Base-by-base conservation (phyloP, 2,329 filamentous ascomycete genomes). In the Colletotrichum gloeosporioides region DNA sequence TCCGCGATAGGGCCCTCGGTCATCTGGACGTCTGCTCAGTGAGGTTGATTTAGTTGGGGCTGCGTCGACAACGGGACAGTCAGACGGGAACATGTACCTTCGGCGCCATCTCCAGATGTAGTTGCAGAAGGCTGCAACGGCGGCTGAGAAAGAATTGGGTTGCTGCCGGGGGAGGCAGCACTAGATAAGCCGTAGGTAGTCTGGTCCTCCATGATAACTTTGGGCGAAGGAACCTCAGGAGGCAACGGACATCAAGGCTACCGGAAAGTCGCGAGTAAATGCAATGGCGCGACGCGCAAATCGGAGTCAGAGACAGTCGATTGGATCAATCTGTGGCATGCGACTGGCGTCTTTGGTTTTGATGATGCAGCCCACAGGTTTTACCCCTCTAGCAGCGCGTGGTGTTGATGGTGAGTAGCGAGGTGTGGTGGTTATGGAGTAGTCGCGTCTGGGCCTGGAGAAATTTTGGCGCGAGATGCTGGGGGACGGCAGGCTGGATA, bases 1-100 rank as follows among this genome's bases (percentile, higher is more conserved):
- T 92, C 90, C 71, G 83, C 80, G 55, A 85, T 80, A 29, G 85
- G 80, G 44, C 84, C 85, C 79, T 92, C 91, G 31, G 88, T 88
- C 92, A 94, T 94, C 77, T 91, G 89, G 59, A 93, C 85, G 86
- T 95, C 93, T 92, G 25, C n/a, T 64, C 36, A 12, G 3, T 25
- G 12, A 25, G 25, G 31, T 34, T 16, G 31, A 15, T 22, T 76
- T 59, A 76, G 73, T 34, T 63, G 69, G 22, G 25, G 22, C 25
- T 68, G 57, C n/a, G n/a, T 29, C 32, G 25, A 34, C 31, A 72
- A 69, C 27, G 63, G 59, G 63, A 34, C 31, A 53, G 27, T 62
- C 78, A 80, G 63, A 74, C 55, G 55, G 69, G 27, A 39, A n/a
- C 59, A 65, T 59, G 8, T 62, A 76, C 74, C 74, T 76, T 76